Conservation (phyloP, 805 yeast genomes). For the Saturnispora diversa region DNA sequence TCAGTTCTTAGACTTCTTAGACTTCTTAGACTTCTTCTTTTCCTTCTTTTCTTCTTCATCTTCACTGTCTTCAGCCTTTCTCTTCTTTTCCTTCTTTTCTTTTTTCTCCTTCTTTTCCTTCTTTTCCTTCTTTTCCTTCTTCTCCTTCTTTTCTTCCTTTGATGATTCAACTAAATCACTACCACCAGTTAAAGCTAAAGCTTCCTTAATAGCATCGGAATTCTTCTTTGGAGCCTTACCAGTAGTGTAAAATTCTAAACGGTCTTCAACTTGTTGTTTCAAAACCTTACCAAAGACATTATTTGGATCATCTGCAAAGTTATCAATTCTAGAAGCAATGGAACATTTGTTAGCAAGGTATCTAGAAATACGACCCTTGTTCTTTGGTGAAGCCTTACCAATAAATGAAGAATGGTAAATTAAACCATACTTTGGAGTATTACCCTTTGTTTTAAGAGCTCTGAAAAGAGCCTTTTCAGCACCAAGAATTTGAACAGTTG, state of each 20-base stretch:
- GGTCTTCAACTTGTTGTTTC: constrained; percentile 96
- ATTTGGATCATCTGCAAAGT: constrained; percentile 90
- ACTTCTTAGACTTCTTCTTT: constrained; percentile 14
- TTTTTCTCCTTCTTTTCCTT: constrained; percentile 46
- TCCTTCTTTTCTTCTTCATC: constrained; percentile 13
- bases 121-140: constrained; percentile 38
- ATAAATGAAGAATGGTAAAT: constrained; percentile 92
- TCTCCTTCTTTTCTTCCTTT: constrained; percentile 32
- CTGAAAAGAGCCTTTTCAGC: constrained; percentile 96
- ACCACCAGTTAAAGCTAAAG: constrained; percentile 56
- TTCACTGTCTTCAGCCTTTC: constrained; percentile 10
- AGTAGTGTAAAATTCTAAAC: constrained; percentile 90
- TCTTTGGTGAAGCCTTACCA: constrained; percentile 89
- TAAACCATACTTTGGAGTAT: constrained; percentile 93
- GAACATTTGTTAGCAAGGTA: constrained; percentile 98
- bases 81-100: constrained; percentile 34
- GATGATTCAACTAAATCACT: constrained; percentile 27
- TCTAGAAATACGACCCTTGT: constrained; percentile 98
- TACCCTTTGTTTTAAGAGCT: constrained; percentile 93
- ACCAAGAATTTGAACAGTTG: constrained; percentile 96
- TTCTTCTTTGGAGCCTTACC: constrained; percentile 97
- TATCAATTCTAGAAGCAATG: constrained; percentile 97
- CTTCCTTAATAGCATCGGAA: constrained; percentile 87
- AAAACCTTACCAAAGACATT: constrained; percentile 83
- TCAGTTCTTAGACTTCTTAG: constrained; percentile 24